These are phyloP conservation scores for Syzygium oleosum DNA, from an alignment of 345 rosid species.

Conservation along the genomic window DNA sequence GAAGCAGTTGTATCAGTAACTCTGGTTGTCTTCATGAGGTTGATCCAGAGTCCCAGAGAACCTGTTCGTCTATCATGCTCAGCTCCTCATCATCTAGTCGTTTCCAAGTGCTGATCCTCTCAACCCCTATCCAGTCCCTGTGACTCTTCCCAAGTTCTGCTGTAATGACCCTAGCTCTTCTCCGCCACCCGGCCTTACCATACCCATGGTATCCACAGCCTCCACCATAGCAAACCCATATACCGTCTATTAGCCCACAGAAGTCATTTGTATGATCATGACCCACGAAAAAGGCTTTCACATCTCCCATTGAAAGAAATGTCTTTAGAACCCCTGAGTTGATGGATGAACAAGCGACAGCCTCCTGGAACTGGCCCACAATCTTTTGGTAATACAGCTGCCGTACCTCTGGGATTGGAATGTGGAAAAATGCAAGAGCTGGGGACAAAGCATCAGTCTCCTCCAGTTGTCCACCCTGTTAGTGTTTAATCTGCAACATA, in stretches of 20 bases:
- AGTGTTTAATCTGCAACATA: slow-evolving; percentile 23
- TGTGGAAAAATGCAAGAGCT: slow-evolving; percentile 77
- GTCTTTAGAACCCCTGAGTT: slow-evolving; percentile 58
- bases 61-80: slow-evolving; percentile 67
- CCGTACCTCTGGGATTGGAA: slow-evolving; percentile 66
- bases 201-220: slow-evolving; percentile 93
- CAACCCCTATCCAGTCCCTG: slow-evolving; percentile 46
- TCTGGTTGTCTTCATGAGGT: neutral
- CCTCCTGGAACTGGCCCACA: slow-evolving; percentile 67
- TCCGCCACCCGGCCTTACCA: slow-evolving; percentile 60
- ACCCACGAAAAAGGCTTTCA: slow-evolving; percentile 81
- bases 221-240: slow-evolving; percentile 95
- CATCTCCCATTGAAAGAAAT: slow-evolving; percentile 62
- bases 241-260: slow-evolving; percentile 64
- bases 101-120: slow-evolving; percentile 73
- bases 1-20: neutral
- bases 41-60: slow-evolving; percentile 37
- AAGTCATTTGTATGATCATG: slow-evolving; percentile 88
- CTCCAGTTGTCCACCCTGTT: slow-evolving; percentile 37
- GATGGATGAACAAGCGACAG: slow-evolving; percentile 63
- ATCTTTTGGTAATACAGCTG: slow-evolving; percentile 45
- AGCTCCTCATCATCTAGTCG: slow-evolving; percentile 63
- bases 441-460: slow-evolving; percentile 10
- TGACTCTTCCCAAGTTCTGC: slow-evolving; percentile 52
- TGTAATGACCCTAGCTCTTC: slow-evolving; percentile 68